Conservation (phyloP, 2,329 filamentous ascomycete species). For the Didymellaceae sp. region DNA sequence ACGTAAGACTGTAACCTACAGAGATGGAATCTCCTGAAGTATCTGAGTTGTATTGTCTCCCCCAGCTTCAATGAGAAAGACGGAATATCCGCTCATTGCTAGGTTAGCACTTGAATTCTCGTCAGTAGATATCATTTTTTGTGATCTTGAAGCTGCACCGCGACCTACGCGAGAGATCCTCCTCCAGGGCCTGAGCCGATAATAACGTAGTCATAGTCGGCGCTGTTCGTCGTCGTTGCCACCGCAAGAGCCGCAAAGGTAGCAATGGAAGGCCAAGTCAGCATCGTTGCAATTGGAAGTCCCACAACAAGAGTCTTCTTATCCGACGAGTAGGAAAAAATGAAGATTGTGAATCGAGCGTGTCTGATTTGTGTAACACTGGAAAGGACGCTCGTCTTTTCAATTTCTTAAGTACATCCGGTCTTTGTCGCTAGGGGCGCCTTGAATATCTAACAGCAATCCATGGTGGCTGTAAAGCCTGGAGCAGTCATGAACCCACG, state of each 20-base stretch:
- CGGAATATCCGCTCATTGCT: slow-evolving; percentile 13
- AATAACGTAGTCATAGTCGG: slow-evolving; percentile 22
- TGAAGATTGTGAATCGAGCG: background rate
- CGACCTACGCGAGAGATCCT: slow-evolving; percentile 17
- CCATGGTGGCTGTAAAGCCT: too few relatives aligned
- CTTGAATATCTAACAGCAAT: too few relatives aligned
- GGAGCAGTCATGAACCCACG: background rate
- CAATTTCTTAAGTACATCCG: too few relatives aligned
- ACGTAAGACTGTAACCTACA: slow-evolving; percentile 14
- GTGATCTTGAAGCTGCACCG: background rate
- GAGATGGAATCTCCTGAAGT: slow-evolving; percentile 5
- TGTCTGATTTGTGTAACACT: too few relatives aligned
- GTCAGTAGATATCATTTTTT: background rate
- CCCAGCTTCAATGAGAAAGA: slow-evolving; percentile 22
- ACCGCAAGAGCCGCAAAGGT: background rate
- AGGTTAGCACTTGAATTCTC: slow-evolving; percentile 11
- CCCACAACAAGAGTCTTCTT: background rate
- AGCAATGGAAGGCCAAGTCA: background rate
- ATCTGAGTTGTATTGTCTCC: slow-evolving; percentile 10
- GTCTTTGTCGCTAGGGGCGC: too few relatives aligned
- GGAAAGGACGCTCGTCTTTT: too few relatives aligned
- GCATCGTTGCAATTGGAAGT: background rate
- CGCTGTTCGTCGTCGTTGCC: background rate
- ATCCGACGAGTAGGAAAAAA: too few relatives aligned
- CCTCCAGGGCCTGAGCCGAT: slow-evolving; percentile 21